These are phyloP conservation scores for Beauveria sp. DNA, from an alignment of 2,329 filamentous ascomycete species.

Conservation along the genomic window DNA sequence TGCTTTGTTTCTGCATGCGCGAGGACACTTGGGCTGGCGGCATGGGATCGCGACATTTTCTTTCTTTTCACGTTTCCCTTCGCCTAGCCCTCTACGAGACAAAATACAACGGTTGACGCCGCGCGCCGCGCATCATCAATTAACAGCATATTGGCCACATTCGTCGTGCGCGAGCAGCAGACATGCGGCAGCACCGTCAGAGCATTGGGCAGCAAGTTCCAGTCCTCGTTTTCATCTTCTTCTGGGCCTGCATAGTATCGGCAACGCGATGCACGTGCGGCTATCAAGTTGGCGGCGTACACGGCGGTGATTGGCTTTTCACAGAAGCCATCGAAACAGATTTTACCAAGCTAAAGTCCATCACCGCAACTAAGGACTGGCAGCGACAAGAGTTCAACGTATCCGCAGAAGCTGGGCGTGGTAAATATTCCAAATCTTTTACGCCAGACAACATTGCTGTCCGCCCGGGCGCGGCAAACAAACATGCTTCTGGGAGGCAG, in stretches of 20 bases:
- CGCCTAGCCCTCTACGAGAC: background rate
- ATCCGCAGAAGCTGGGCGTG: slow-evolving; percentile 47
- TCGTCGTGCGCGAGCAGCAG: too few relatives aligned
- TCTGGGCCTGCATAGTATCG: background rate
- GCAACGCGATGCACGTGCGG: slow-evolving; percentile 57
- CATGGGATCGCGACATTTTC: background rate
- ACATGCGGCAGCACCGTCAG: background rate
- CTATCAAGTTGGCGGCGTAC: slow-evolving; percentile 49
- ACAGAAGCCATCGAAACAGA: slow-evolving; percentile 66
- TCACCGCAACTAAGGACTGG: slow-evolving; percentile 53
- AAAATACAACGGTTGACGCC: background rate
- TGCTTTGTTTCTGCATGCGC: background rate
- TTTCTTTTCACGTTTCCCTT: background rate
- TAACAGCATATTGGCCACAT: background rate
- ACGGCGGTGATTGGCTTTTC: slow-evolving; percentile 42
- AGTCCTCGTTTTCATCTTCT: background rate
- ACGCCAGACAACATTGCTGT: slow-evolving; percentile 46
- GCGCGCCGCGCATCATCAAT: background rate
- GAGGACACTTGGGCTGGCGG: background rate
- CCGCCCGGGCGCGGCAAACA: slow-evolving; percentile 26
- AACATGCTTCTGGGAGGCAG: slow-evolving; percentile 34
- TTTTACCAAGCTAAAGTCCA: slow-evolving; percentile 50
- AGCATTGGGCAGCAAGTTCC: background rate
- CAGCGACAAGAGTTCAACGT: slow-evolving; percentile 59
- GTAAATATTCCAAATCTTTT: slow-evolving; percentile 60